Percentiles rank a stretch among this genome's conserved stretches.
Conservation (phyloP, 345 rosid species). For the Citrus cavaleriei region DNA sequence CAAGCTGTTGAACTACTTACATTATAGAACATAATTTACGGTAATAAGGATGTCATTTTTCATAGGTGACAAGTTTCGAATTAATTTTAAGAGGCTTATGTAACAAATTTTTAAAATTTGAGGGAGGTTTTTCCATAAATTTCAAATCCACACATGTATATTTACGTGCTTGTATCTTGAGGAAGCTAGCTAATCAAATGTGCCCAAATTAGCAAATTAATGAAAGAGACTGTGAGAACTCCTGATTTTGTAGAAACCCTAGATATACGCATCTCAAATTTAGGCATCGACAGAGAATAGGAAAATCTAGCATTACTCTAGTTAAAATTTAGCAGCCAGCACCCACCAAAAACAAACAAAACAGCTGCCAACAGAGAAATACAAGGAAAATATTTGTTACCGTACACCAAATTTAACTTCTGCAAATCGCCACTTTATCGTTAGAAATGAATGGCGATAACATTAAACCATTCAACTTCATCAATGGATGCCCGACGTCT, state of each 20-base stretch:
- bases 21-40: neutral
- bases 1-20: neutral
- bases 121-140: neutral
- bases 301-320: neutral
- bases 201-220: neutral
- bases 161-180: neutral
- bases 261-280: neutral
- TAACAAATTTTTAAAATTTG: too few relatives aligned
- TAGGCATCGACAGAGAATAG: neutral
- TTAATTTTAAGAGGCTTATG: too few relatives aligned
- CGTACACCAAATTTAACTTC: slow-evolving; percentile 1
- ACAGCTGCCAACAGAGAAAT: neutral
- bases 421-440: neutral
- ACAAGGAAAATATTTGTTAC: neutral
- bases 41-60: neutral
- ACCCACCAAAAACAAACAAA: neutral
- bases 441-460: slow-evolving; percentile 20
- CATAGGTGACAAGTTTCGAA: neutral
- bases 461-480: neutral
- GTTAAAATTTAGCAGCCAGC: neutral
- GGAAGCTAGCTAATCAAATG: neutral
- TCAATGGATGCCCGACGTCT: neutral
- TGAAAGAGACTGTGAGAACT: neutral
- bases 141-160: neutral
- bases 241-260: neutral